Evolutionary conservation across 2,329 filamentous ascomycete species (phyloP), one percentile per base, ranked within the genome.

Genomic region (Xylaria sp.): DNA sequence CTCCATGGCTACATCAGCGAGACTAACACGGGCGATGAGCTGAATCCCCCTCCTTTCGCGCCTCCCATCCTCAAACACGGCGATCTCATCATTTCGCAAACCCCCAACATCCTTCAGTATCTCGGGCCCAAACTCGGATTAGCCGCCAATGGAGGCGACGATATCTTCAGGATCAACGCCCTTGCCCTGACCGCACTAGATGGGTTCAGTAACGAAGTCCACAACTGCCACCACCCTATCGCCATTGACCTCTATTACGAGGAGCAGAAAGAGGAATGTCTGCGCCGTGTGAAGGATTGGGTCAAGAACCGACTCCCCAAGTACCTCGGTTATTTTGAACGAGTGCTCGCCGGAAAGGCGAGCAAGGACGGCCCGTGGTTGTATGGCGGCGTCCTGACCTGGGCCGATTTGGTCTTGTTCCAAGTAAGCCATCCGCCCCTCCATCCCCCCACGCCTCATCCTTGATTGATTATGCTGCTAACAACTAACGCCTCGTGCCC

Each of bases 191-290:
- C 90, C 5, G 87, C 89, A 1, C 76, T 93, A 11, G 91, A 93
- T 70, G 83, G 83, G 1, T 75, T 93, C 43, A 84, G 84, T 70
- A 87, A 88, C 67, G 91, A 93, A 75, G 75, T 87, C 0, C 91
- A 93, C 72, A 89, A 93, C 69, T 87, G 85, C 17, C 91, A 93
- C 73, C 91, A 93, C 71, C 91, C 91, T 0, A 78, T 91, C 57
- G 80, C 84, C 2, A 72, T 78, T 0, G 73, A 73, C 3, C 72
- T 83, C 2, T 88, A 87, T 73, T 93, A 92, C 68, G 89, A 92
- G 70, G 88, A 92, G n/a, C 90, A 94, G 76, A 91, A 88, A 73
- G 78, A 81, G 0, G 90, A 91, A 73, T 82, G 87, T 19, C 76
- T 86, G 69, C 80, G 79, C 64, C 83, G 82, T 61, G 80, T 85